These are phyloP conservation scores for Phytophthora citrophthora DNA, from an alignment of 352 stramenopile genomes.

Conservation along the genomic window DNA sequence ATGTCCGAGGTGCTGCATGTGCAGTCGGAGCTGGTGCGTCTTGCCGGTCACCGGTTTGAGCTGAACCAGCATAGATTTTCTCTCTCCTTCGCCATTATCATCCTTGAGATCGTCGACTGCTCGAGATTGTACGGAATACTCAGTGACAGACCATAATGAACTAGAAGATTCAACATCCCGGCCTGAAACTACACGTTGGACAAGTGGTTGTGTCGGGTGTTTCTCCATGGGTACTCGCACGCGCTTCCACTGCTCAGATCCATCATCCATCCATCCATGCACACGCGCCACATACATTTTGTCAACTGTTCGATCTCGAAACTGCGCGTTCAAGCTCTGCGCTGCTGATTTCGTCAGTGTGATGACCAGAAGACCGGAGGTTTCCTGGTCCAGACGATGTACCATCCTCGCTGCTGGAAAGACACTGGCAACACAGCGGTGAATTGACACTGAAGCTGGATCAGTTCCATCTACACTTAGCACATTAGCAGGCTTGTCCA, in stretches of 20 bases:
- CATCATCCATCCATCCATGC: constrained; percentile 38
- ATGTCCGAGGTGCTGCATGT: constrained; percentile 92
- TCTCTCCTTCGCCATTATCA: background rate
- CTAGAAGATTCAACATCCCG: constrained; percentile 28
- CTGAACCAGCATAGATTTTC: constrained; percentile 53
- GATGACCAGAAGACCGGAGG: constrained; percentile 75
- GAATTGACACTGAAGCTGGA: constrained; percentile 45
- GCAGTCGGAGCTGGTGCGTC: constrained; percentile 96
- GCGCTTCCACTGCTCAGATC: constrained; percentile 23
- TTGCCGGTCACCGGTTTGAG: constrained; percentile 82
- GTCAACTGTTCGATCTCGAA: constrained; percentile 57
- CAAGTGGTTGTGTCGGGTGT: constrained; percentile 47
- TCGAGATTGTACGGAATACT: constrained; percentile 31
- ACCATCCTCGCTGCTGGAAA: constrained; percentile 73
- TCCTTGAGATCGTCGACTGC: constrained; percentile 1
- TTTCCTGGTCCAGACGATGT: constrained; percentile 81
- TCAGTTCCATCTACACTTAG: constrained; percentile 65
- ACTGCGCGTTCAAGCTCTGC: constrained; percentile 71
- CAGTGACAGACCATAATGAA: constrained; percentile 43
- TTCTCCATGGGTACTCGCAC: constrained; percentile 60
- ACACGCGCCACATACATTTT: constrained; percentile 74
- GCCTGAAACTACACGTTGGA: constrained; percentile 58
- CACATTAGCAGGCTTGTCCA: constrained; percentile 66
- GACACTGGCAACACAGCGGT: constrained; percentile 45
- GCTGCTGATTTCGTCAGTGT: constrained; percentile 63